Percentiles rank a stretch among this genome's conserved stretches.
Conservation (phyloP, 371 early-diverging fungal species). For the Saksenaea oblongispora region DNA sequence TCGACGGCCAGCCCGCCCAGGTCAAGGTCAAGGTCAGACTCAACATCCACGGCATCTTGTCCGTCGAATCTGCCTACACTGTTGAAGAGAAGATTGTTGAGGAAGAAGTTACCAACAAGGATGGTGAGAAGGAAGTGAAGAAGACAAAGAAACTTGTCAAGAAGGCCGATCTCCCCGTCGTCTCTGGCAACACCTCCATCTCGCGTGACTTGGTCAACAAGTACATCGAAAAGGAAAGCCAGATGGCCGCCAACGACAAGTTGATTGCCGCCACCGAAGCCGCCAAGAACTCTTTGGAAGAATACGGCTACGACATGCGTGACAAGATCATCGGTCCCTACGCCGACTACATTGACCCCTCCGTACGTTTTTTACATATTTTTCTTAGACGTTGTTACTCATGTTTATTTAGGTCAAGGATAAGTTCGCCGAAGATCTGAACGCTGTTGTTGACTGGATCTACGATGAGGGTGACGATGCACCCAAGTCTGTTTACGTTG, state of each 20-base stretch:
- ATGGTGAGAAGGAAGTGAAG: slow-evolving; percentile 62
- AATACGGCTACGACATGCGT: slow-evolving; percentile 97
- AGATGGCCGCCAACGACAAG: slow-evolving; percentile 85
- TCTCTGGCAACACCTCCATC: slow-evolving; percentile 61
- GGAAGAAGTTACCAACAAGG: slow-evolving; percentile 64
- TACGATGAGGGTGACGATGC: slow-evolving; percentile 96
- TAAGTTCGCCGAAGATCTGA: slow-evolving; percentile 69
- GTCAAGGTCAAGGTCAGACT: slow-evolving; percentile 93
- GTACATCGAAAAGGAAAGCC: slow-evolving; percentile 78
- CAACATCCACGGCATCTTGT: slow-evolving; percentile 82
- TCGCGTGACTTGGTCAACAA: slow-evolving; percentile 57
- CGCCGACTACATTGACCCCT: slow-evolving; percentile 74
- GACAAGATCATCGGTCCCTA: slow-evolving; percentile 77
- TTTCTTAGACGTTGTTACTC: background rate
- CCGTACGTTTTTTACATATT: slow-evolving; percentile 12
- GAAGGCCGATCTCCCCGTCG: slow-evolving; percentile 83
- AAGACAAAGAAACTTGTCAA: slow-evolving; percentile 88
- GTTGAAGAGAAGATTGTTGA: slow-evolving; percentile 86
- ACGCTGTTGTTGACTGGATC: slow-evolving; percentile 93
- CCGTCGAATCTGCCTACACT: slow-evolving; percentile 84
- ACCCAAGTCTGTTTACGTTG: slow-evolving; percentile 84
- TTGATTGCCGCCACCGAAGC: slow-evolving; percentile 93
- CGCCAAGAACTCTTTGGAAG: slow-evolving; percentile 94
- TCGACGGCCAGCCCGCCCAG: slow-evolving; percentile 61
- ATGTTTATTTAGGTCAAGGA: slow-evolving; percentile 50